Evolutionary conservation across 2,329 filamentous ascomycete genomes (phyloP), one percentile per base, ranked within the genome.

Genomic region (Seiridium unicorne): DNA sequence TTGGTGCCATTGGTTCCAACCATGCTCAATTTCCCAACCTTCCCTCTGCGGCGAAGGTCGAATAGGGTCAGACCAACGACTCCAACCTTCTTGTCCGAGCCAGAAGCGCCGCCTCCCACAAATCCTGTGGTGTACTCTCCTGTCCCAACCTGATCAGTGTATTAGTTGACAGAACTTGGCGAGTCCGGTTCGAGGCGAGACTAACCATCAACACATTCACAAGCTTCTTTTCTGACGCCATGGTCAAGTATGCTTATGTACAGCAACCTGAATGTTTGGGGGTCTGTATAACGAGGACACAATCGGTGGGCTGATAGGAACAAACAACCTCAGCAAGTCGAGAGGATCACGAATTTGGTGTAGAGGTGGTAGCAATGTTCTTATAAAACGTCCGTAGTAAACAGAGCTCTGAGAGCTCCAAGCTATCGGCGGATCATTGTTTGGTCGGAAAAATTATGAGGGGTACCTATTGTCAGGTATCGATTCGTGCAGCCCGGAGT

Each of bases 121-220:
- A 95, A 97, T 60, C 93, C 93, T 48, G 94, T 97, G 69, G 94
- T 97, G 83, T 97, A 97, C 83, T 97, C 93, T 70, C 93, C 94
- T 9, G 93, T 97, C 65, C 93, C 93, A 61, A 97, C 86, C 90
- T 89, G 55, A 31, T 36, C 36, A 26, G 40, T 57, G 31, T 58
- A 60, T 69, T 51, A 67, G 51, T 57, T 55, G 7, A 57, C 64
- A 57, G 44, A 26, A 26, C 18, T 1, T 26, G n/a, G 40, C 49
- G 40, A 8, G 11, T 36, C 34, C 31, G 44, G 44, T 26, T 51
- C 38, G n/a, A 44, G 11, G 3, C 34, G 47, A 54, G 47, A 70
- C 79, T 71, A 69, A 87, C 87, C 87, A 90, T 90, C 72, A 90
- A 79, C 66, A 90, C 87, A 66, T 85, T 88, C 63, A 89, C 81